Percentiles rank a stretch among this genome's conserved stretches.
These are phyloP conservation scores for Tephrocybe rancida DNA, from an alignment of 768 basidiomycete species.

Conservation along the genomic window DNA sequence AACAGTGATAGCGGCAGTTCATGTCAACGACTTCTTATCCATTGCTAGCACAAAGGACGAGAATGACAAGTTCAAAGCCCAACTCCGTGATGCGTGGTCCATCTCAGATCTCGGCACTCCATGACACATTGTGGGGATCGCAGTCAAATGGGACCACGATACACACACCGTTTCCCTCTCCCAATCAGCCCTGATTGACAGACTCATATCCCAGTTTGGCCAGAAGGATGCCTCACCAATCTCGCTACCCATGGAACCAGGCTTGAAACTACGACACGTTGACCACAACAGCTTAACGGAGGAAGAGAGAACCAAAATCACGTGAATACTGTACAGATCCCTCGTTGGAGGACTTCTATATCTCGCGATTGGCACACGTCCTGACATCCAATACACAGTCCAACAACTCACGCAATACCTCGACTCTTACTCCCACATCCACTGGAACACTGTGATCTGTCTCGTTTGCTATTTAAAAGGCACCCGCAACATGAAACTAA, in stretches of 20 bases:
- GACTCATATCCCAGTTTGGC: slow-evolving; percentile 17
- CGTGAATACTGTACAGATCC: not conserved
- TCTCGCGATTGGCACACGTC: slow-evolving; percentile 20
- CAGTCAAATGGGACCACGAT: not conserved
- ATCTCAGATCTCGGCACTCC: too few species aligned
- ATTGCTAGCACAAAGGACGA: too few species aligned
- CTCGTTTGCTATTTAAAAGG: not conserved
- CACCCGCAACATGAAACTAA: not conserved
- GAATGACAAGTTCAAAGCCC: too few species aligned
- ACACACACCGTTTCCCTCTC: slow-evolving; percentile 14
- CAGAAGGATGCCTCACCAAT: slow-evolving; percentile 15
- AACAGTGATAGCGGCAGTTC: too few species aligned
- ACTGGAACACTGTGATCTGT: not conserved
- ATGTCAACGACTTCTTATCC: too few species aligned
- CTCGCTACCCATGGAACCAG: slow-evolving; percentile 5
- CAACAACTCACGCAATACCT: not conserved
- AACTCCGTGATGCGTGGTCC: too few species aligned
- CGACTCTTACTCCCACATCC: not conserved
- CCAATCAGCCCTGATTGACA: slow-evolving; percentile 19
- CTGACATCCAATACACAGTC: slow-evolving; percentile 28
- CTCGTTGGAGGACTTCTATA: slow-evolving; percentile 21
- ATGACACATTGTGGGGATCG: not conserved
- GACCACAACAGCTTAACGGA: not conserved
- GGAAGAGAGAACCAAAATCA: not conserved
- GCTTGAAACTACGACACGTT: slow-evolving; percentile 12